Evolutionary conservation across 352 stramenopile genomes (phyloP), one percentile per base, ranked within the genome.

Genomic region (Peronospora destructor): DNA sequence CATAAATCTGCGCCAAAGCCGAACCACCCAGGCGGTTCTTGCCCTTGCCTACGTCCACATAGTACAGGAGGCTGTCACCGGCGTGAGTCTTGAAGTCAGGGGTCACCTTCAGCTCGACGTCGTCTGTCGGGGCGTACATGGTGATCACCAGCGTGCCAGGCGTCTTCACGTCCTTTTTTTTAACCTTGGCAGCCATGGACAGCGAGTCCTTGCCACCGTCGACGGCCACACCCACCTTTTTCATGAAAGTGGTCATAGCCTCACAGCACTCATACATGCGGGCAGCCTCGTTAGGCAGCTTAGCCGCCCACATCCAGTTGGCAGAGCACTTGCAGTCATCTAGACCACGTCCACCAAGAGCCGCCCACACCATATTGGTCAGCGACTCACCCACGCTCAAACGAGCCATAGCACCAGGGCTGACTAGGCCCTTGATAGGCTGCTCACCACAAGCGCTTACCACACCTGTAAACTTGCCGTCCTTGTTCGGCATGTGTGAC

Each of bases 221-320:
- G 49, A 99, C 96, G 29, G 95, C 86, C 14, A 98, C 86, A n/a
- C 93, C 95, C 37, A 99, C 70, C 45, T 90, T 73, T 49, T 97
- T 88, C 71, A 99, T 94, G 29, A 95, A 94, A 48, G 94, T 83
- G 6, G 88, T 87, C 68, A 99, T 94, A 0, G 96, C 95, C 45
- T 91, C 72, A 68, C 95, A 99, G 50, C 94, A 97, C 68, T 98
- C 94, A 70, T 98, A 99, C 95, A 99, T 98, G 50, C 94, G 95
- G 6, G 95, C 89, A 44, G 94, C 97, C 74, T 99, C 96, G n/a
- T 96, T 96, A 4, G 88, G 82, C 19, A 99, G 84, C 77, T 99
- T 99, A 23, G 95, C 96, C 4, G 97, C 96, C 80, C 97, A 99
- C 96, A 99, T 99, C 96, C 96, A 99, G 77, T 99, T 99, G 34